Evolutionary conservation across 2,329 filamentous ascomycete genomes (phyloP), one percentile per base, ranked within the genome.

Genomic region (Alternaria gaisen): DNA sequence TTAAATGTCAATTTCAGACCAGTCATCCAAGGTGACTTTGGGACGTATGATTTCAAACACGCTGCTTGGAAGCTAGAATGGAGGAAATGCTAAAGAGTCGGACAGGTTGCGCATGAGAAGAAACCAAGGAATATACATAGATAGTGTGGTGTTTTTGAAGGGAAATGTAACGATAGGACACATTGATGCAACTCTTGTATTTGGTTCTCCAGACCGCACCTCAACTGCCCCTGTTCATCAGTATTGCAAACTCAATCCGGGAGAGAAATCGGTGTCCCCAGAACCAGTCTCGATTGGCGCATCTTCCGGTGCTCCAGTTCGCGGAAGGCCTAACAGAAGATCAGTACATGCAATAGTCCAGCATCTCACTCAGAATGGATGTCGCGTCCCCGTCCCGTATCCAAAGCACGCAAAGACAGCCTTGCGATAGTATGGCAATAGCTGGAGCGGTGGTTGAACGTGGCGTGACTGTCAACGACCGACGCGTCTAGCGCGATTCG

Each of bases 1-100:
- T 58, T 76, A 56, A 76, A 76, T 52, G 67, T 76, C 47, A 76
- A 76, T 53, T 66, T 69, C 44, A 61, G 73, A 43, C 72, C 72
- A 2, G 72, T 73, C 1, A 60, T 76, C 4, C 65, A 71, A 38
- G 73, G 73, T 6, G 66, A 72, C 11, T 61, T 56, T 41, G 73
- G 73, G 1, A 56, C 43, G 12, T 76, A 72, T 56, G 70, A 74
- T 44, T 66, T 76, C 53, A 75, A 72, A 63, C 66, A 60, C 32
- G 72, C 71, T 24, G 66, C 38, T 10, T 75, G 72, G 72, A 67
- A 67, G 22, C 36, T 75, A 22, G 58, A 65, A 28, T 76, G 73
- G 73, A 66, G 73, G 64, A 61, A 61, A 60, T 76, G 73, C 42
- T 76, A 58, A 41, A 5, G 8, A 38, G 44, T 26, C 28, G 32